Conservation (phyloP, 495 filamentous ascomycete species). For the Clohesyomyces aquaticus region DNA sequence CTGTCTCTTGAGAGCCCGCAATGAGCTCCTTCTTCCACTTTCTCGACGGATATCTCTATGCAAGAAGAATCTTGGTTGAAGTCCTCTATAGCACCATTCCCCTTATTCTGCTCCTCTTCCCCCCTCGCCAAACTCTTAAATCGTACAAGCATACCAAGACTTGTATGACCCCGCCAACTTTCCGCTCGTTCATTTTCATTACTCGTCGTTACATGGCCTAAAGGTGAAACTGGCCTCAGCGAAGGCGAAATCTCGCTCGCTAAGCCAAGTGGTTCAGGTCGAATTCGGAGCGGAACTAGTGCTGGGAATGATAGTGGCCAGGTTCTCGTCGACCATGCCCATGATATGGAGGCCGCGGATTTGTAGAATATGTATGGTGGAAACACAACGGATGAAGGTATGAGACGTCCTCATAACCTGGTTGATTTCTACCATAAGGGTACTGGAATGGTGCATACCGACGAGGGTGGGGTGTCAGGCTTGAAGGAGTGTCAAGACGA, state of each 20-base stretch:
- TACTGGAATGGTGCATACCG: too few relatives aligned
- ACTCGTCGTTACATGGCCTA: not conserved
- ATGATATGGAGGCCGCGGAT: too few relatives aligned
- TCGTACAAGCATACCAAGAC: constrained; percentile 19
- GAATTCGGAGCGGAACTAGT: too few relatives aligned
- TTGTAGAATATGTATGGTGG: too few relatives aligned
- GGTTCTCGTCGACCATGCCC: too few relatives aligned
- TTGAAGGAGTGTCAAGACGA: not conserved
- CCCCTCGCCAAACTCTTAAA: constrained; percentile 7
- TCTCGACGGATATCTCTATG: not conserved
- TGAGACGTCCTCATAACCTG: too few relatives aligned
- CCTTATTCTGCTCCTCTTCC: not conserved
- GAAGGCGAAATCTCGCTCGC: not conserved
- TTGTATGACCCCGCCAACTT: constrained; percentile 8
- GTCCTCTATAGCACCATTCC: not conserved
- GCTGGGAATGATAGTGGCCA: too few relatives aligned
- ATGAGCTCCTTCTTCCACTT: not conserved
- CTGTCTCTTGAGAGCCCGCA: too few relatives aligned
- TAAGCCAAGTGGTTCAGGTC: not conserved
- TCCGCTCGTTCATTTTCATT: not conserved
- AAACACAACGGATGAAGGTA: too few relatives aligned
- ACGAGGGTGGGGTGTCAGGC: not conserved
- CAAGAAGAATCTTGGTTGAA: not conserved
- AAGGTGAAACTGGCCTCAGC: constrained; percentile 11
- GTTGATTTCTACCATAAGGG: too few relatives aligned